Conservation (phyloP, 2,329 filamentous ascomycete species). For the Fusarium concolor region DNA sequence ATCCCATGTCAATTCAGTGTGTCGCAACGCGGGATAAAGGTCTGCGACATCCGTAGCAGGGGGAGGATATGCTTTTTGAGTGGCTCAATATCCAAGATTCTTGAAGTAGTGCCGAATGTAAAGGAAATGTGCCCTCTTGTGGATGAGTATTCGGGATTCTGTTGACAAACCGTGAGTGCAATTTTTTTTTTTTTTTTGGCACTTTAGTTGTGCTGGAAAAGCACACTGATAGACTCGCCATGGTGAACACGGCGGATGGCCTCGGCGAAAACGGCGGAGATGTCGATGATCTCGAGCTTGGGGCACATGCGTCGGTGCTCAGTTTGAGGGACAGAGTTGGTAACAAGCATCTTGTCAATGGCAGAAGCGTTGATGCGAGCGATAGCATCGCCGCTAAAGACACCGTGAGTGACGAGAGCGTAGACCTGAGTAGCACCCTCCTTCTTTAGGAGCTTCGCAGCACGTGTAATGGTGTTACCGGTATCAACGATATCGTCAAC, state of each 20-base stretch:
- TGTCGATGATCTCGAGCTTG: constrained; percentile 91
- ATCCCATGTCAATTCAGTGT: constrained; percentile 32
- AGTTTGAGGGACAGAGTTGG: constrained; percentile 91
- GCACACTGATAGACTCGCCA: constrained; percentile 95
- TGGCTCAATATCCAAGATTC: constrained; percentile 13
- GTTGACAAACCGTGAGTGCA: constrained; percentile 29
- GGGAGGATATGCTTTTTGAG: constrained; percentile 9
- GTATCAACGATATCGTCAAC: constrained; percentile 96
- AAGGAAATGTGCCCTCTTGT: constrained; percentile 18
- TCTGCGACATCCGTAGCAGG: constrained; percentile 21
- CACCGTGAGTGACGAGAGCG: constrained; percentile 92
- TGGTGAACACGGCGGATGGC: constrained; percentile 96
- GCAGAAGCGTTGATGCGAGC: constrained; percentile 92
- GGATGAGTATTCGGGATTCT: constrained; percentile 17
- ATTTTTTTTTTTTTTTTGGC: not conserved
- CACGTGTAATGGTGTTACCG: constrained; percentile 95
- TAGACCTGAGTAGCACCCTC: constrained; percentile 93
- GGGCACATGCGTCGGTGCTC: constrained; percentile 82
- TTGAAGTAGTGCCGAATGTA: constrained; percentile 11
- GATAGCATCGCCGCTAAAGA: constrained; percentile 94
- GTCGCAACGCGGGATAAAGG: constrained; percentile 25
- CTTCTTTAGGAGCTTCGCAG: constrained; percentile 95
- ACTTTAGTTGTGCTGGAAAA: constrained; percentile 69
- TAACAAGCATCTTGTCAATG: constrained; percentile 93
- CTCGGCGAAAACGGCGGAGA: constrained; percentile 92